phyloP scores from a whole-genome alignment of 768 basidiomycete species.

The Phaffia tasmanica region DNA sequence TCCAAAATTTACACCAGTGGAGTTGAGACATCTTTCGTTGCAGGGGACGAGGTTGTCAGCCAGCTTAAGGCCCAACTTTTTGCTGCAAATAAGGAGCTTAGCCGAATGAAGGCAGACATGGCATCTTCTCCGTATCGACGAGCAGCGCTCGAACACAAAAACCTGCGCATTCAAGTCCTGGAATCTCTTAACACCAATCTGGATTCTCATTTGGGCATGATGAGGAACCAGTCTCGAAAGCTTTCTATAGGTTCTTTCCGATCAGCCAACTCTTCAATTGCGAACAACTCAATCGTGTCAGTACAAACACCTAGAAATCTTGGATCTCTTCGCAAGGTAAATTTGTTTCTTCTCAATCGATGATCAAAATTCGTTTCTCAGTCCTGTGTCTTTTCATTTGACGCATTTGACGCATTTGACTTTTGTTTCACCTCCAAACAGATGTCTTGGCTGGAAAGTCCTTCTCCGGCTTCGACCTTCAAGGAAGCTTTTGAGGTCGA shows the following conservation, averaged over 20 bases:
- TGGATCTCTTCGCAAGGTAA: constrained; percentile 62
- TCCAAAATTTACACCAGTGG: not conserved
- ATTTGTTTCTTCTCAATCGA: constrained; percentile 30
- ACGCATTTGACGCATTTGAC: constrained; percentile 46
- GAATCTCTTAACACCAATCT: constrained; percentile 68
- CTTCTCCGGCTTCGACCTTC: constrained; percentile 59
- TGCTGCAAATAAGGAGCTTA: constrained; percentile 63
- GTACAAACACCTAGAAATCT: constrained; percentile 33
- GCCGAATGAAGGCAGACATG: constrained; percentile 53
- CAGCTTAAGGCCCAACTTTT: constrained; percentile 63
- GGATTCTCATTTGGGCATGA: constrained; percentile 47
- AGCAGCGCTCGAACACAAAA: constrained; percentile 65
- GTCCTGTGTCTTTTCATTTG: not conserved
- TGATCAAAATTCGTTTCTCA: not conserved
- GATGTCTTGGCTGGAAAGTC: constrained; percentile 40
- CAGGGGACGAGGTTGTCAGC: constrained; percentile 22
- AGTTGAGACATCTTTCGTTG: constrained; percentile 1
- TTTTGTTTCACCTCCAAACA: constrained; percentile 43
- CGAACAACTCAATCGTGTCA: constrained; percentile 15
- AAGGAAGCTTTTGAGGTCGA: constrained; percentile 50
- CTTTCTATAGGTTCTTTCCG: constrained; percentile 29
- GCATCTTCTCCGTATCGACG: constrained; percentile 63
- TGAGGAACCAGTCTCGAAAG: constrained; percentile 23
- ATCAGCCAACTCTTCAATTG: constrained; percentile 52
- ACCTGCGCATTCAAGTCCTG: constrained; percentile 61